Evolutionary conservation across 305 asterid genomes (phyloP), one percentile per base, ranked within the genome.

Genomic region (Rubia balearica): DNA sequence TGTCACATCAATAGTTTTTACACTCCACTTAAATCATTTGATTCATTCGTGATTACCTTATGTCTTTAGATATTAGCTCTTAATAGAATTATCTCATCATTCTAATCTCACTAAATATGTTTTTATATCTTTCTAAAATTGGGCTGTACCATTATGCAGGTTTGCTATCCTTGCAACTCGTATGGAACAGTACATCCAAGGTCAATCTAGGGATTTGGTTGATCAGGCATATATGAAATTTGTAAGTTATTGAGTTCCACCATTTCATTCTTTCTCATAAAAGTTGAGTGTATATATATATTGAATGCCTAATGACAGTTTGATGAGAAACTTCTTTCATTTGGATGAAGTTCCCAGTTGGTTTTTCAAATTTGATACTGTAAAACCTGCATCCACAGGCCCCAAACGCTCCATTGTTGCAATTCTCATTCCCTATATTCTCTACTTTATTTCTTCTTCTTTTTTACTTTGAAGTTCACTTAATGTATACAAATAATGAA

Each of bases 131-230:
- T 12, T 5, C 14, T n/a, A 17, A 7, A 43, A 69, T 62, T 69
- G 48, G 41, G 4, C 4, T 38, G 41, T 38, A 38, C 41, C 9
- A 40, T 10, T 38, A 21, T 57, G 40, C 83, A 95, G 99, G 83
- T 95, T 92, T 84, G 91, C 99, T 67, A 86, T 84, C 49, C 96
- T 95, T 81, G 99, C 99, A 62, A 87, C 98, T 76, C 97, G 96
- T 70, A 95, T 95, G 99, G 99, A 95, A 85, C 99, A 95, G 86
- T 95, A 95, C 80, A 95, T 92, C 79, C 98, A 95, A 78, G 99
- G 97, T 70, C 99, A 95, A 64, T 95, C 99, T 3, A 89, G 99
- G 87, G 95, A 95, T 84, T 89, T 92, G 85, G 98, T 95, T 67
- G 99, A 95, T 82, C 89, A 89, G 85, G 99, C 99, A 57, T 95